Percentiles rank a stretch among this genome's conserved stretches.
Conservation (phyloP, 176 grass and related monocot species). For the Oryza meridionalis region DNA sequence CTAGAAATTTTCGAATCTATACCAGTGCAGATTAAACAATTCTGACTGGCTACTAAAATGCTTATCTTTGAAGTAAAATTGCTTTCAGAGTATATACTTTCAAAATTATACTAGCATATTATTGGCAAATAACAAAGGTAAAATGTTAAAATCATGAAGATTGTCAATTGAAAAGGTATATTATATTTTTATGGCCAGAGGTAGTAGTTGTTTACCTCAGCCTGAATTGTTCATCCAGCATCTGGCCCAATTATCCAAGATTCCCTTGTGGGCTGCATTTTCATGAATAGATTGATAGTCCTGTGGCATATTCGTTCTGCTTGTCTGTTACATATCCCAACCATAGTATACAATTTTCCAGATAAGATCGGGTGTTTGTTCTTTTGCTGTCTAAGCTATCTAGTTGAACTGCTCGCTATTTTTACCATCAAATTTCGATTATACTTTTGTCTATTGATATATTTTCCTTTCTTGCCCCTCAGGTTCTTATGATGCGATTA, state of each 20-base stretch:
- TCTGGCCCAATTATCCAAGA: background rate
- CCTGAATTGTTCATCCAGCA: background rate
- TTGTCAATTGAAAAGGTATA: background rate
- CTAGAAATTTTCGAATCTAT: background rate
- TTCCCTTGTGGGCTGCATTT: background rate
- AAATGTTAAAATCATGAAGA: background rate
- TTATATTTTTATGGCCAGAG: background rate
- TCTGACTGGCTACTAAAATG: background rate
- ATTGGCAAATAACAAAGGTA: background rate
- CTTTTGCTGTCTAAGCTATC: background rate
- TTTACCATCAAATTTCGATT: background rate
- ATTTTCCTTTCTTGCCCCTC: slow-evolving; percentile 1
- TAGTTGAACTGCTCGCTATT: background rate
- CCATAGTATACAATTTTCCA: background rate
- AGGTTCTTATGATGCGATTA: slow-evolving; percentile 90
- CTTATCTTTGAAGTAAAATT: background rate
- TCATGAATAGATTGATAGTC: background rate
- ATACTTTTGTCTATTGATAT: background rate
- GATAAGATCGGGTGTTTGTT: background rate
- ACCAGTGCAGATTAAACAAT: background rate
- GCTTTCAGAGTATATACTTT: background rate
- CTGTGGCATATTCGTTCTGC: slow-evolving; percentile 7
- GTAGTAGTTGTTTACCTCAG: background rate
- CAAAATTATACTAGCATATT: background rate
- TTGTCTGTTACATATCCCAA: background rate